phyloP scores from a whole-genome alignment of 805 yeast species.

The Yamadazyma endophytica region DNA sequence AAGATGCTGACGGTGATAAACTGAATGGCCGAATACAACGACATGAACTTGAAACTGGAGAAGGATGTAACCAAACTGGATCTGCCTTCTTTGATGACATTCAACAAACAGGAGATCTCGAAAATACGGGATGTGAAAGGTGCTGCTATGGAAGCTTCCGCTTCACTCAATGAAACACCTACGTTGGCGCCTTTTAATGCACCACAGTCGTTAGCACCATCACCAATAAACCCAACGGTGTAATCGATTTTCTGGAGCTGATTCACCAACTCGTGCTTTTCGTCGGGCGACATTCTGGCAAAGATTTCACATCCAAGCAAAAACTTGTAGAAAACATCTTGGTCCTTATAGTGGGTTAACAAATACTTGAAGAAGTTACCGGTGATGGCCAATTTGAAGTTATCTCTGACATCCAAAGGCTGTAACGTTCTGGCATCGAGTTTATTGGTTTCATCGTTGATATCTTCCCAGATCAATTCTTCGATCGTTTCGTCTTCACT shows the following conservation, averaged over 20 bases:
- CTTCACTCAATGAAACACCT: conserved; percentile 93
- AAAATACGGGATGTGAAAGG: conserved; percentile 91
- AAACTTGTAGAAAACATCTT: conserved; percentile 44
- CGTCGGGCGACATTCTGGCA: conserved; percentile 99
- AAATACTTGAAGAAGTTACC: conserved; percentile 88
- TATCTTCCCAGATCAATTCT: conserved; percentile 64
- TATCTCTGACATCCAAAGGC: conserved; percentile 32
- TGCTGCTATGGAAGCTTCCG: conserved; percentile 98
- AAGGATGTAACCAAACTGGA: conserved; percentile 93
- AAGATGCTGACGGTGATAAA: conserved; percentile 81
- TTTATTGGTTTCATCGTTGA: conserved; percentile 49
- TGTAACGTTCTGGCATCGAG: conserved; percentile 64
- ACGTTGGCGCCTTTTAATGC: conserved; percentile 97
- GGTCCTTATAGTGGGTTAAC: conserved; percentile 50
- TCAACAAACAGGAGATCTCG: conserved; percentile 88
- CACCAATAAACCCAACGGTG: conserved; percentile 97
- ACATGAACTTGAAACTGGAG: conserved; percentile 97
- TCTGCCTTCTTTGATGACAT: conserved; percentile 90
- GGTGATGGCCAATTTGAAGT: conserved; percentile 76
- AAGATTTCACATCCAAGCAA: conserved; percentile 72
- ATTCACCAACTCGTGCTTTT: conserved; percentile 91
- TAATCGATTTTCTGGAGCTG: conserved; percentile 81
- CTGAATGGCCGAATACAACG: conserved; percentile 94
- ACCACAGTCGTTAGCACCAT: conserved; percentile 99
- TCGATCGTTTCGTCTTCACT: conserved; percentile 35